Evolutionary conservation across 371 early-diverging fungal genomes (phyloP), one percentile per base, ranked within the genome.

Genomic region (Mucor indicus): DNA sequence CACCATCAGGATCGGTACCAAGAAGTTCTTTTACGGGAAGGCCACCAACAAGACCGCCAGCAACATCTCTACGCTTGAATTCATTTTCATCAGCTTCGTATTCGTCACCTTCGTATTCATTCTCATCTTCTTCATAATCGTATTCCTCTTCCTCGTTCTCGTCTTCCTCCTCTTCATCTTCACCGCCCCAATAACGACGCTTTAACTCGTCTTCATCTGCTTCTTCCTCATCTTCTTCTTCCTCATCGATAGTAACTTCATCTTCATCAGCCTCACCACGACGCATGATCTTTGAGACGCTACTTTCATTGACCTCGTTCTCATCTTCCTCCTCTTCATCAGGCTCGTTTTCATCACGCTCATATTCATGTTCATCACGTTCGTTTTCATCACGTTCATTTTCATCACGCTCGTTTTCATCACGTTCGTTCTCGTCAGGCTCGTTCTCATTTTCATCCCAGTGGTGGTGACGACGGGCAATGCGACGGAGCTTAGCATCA

Each of bases 361-460:
- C 53, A 16, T 53, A 36, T 10, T 50, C 50, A 4, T 50, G 23
- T 11, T 21, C 40, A 13, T 31, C 37, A 17, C 11, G 1, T n/a
- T 17, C 21, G 0, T 51, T 38, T 11, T 48, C 19, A 19, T 52
- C 53, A 23, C 45, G 37, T 10, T 50, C 50, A 1, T 50, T 25
- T 15, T 21, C 40, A 12, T 31, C 39, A 13, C 11, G 1, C 5
- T 25, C n/a, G 5, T 29, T 13, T 31, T 38, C 48, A 13, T 27
- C 20, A 13, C 21, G 27, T n/a, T 39, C 39, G 30, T 30, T 29
- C 9, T 50, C 50, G 13, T 42, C 43, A 7, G 15, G 7, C 11
- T 51, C 50, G 6, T 51, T 44, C 15, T 44, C 45, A 16, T 9
- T 44, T n/a, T n/a, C n/a, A n/a, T n/a, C n/a, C n/a, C n/a, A n/a